These are phyloP conservation scores for Mycena filopes DNA, from an alignment of 768 basidiomycete species.

Conservation along the genomic window DNA sequence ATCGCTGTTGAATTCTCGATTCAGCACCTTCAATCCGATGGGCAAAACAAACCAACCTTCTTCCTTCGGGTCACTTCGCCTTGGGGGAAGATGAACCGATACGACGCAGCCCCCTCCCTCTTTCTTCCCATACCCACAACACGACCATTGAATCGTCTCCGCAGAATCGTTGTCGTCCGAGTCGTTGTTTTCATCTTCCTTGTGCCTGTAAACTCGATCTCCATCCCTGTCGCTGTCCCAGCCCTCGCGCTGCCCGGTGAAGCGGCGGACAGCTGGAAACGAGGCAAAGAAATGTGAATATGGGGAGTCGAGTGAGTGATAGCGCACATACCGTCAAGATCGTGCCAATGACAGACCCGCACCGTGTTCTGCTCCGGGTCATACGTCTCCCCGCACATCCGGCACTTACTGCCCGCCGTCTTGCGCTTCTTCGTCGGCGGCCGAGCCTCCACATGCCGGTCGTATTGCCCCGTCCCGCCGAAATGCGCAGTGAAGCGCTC, in stretches of 20 bases:
- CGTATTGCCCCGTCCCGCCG: no score
- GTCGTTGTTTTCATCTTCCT: not conserved
- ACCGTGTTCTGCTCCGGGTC: not conserved
- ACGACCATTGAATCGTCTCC: slow-evolving; percentile 14
- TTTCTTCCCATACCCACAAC: slow-evolving; percentile 5
- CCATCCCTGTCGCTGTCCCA: slow-evolving; percentile 8
- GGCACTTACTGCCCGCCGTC: not conserved
- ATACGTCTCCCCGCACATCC: slow-evolving; percentile 6
- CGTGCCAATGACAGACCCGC: slow-evolving; percentile 13
- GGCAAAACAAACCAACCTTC: not conserved
- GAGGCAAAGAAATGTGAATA: not conserved
- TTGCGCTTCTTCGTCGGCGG: slow-evolving; percentile 20
- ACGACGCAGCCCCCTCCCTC: slow-evolving; percentile 15
- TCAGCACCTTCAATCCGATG: not conserved
- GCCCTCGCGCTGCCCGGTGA: slow-evolving; percentile 2
- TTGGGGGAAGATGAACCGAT: slow-evolving; percentile 2
- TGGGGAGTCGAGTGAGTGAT: no score
- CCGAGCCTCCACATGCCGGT: not conserved
- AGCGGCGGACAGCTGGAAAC: not conserved
- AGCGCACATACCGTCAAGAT: slow-evolving; percentile 4
- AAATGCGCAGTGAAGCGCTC: slow-evolving; percentile 3
- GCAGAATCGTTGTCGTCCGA: not conserved
- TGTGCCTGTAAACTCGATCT: not conserved
- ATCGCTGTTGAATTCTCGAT: not conserved
- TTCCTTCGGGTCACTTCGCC: not conserved